Evolutionary conservation across 192 early-diverging fungal genomes (phyloP).

Genomic region (Podila verticillata): DNA sequence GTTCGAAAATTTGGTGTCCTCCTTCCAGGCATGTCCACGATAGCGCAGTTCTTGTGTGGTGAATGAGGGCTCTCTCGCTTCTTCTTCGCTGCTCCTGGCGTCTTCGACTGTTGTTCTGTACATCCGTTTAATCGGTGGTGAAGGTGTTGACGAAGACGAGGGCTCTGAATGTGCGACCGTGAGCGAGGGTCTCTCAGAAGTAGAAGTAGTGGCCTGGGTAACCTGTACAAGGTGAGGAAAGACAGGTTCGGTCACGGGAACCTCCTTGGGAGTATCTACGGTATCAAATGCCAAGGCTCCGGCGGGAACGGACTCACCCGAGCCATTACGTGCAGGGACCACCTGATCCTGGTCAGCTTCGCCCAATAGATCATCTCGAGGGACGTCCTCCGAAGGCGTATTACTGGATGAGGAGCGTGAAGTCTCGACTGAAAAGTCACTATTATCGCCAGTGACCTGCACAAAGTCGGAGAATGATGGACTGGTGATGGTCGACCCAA

Average conservation of each 20-base stretch:
- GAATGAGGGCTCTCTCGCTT: background rate
- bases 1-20: too few relatives aligned
- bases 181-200: background rate
- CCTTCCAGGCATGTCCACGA: background rate
- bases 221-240: background rate
- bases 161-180: background rate
- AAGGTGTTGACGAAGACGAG: background rate
- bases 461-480: constrained; percentile 42
- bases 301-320: too few relatives aligned
- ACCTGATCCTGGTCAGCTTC: too few relatives aligned
- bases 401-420: background rate
- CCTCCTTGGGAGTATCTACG: too few relatives aligned
- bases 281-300: too few relatives aligned
- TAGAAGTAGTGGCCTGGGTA: too few relatives aligned
- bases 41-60: constrained; percentile 6
- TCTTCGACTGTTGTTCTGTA: constrained; percentile 46
- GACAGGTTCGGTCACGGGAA: background rate
- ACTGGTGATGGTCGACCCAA: constrained; percentile 7
- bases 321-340: too few relatives aligned
- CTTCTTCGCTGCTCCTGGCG: constrained; percentile 15
- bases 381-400: too few relatives aligned
- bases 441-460: constrained; percentile 2
- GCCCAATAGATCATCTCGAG: too few relatives aligned
- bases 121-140: background rate
- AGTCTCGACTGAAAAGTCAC: constrained; percentile 19